A percentile compares a stretch with the other conserved stretches of the same genome.
Conservation (phyloP, 805 yeast species). For the Helenozyma rhizophorensis region DNA sequence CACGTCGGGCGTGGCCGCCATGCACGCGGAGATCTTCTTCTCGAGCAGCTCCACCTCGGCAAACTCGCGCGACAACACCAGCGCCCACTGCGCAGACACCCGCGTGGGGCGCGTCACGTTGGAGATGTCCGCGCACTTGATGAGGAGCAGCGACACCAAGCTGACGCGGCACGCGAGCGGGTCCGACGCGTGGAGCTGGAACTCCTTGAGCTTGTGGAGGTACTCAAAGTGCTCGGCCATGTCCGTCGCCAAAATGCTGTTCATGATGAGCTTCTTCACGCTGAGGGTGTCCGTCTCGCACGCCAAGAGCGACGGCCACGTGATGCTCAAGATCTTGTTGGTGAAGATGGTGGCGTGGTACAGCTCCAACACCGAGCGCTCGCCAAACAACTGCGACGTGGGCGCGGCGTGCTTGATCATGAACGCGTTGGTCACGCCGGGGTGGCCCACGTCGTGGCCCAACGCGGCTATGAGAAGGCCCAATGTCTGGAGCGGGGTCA, state of each 20-base stretch:
- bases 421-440: constrained; percentile 86
- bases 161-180: constrained; percentile 21
- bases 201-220: constrained; percentile 46
- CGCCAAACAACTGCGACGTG: constrained; percentile 56
- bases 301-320: constrained; percentile 33
- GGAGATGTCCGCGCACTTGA: constrained; percentile 94
- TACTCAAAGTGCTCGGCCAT: constrained; percentile 86
- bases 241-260: constrained; percentile 61
- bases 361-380: constrained; percentile 72
- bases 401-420: constrained; percentile 58
- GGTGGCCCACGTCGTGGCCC: constrained; percentile 96
- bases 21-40: constrained; percentile 14
- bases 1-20: constrained; percentile 6
- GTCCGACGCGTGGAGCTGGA: constrained; percentile 18
- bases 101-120: constrained; percentile 81
- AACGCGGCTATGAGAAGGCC: constrained; percentile 74
- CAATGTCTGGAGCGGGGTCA: constrained; percentile 44
- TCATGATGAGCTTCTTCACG: constrained; percentile 28
- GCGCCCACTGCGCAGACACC: constrained; percentile 83
- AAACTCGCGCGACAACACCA: constrained; percentile 73
- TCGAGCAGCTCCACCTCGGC: constrained; percentile 59
- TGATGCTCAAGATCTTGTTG: constrained; percentile 30
- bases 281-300: constrained; percentile 36
- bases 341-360: constrained; percentile 70
- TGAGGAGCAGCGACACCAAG: constrained; percentile 61